Conservation (phyloP, 2,329 filamentous ascomycete species). For the Thelonectria discophora region DNA sequence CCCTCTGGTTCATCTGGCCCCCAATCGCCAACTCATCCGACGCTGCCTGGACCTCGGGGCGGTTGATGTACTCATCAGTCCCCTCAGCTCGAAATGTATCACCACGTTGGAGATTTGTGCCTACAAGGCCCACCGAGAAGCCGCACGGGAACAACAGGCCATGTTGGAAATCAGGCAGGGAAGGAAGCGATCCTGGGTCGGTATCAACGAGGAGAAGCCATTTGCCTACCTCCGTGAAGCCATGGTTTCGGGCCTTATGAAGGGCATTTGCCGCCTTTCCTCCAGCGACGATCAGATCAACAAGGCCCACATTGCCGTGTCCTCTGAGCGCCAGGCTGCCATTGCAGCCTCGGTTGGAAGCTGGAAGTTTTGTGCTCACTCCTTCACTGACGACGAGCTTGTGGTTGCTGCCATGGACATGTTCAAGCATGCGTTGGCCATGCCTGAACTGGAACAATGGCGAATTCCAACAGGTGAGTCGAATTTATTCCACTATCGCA, state of each 20-base stretch:
- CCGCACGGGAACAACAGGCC: constrained; percentile 75
- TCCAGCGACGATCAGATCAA: constrained; percentile 69
- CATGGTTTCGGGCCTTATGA: constrained; percentile 93
- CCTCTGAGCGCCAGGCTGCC: constrained; percentile 68
- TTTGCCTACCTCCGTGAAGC: constrained; percentile 90
- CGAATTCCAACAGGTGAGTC: constrained; percentile 77
- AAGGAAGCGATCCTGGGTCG: constrained; percentile 91
- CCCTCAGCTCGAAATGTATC: constrained; percentile 76
- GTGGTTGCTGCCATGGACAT: constrained; percentile 86
- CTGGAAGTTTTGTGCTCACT: constrained; percentile 91
- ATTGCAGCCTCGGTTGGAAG: constrained; percentile 76
- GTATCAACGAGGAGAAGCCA: constrained; percentile 83
- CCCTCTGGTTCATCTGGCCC: constrained; percentile 40
- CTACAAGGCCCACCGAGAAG: constrained; percentile 82
- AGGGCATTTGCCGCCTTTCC: constrained; percentile 81
- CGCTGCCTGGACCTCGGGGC: constrained; percentile 87
- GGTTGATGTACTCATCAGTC: constrained; percentile 83
- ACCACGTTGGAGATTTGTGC: constrained; percentile 83
- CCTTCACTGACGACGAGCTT: constrained; percentile 89
- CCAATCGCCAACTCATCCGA: constrained; percentile 60
- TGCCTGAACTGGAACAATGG: constrained; percentile 85
- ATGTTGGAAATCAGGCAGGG: constrained; percentile 77
- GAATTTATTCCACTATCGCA: constrained; percentile 11
- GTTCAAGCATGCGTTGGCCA: constrained; percentile 84
- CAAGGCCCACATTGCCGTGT: constrained; percentile 73